Evolutionary conservation across 2,329 filamentous ascomycete species (phyloP).

Genomic region (Leptographium procerum): DNA sequence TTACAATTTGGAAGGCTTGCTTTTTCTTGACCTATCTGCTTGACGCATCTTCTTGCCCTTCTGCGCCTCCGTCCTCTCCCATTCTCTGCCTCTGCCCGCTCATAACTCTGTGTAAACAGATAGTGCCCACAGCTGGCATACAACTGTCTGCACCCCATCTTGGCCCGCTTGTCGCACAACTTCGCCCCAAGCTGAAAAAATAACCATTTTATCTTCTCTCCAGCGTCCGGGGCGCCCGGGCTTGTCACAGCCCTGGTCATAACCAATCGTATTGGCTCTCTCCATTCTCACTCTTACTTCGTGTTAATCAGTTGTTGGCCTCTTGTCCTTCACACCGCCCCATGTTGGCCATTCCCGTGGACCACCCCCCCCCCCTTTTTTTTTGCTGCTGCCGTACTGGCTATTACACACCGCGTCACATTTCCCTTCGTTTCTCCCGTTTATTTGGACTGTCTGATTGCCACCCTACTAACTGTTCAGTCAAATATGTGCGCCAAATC

Average conservation of each 20-base stretch:
- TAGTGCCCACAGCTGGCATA: background rate
- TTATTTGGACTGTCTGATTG: background rate
- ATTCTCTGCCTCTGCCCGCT: background rate
- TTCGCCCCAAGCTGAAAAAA: background rate
- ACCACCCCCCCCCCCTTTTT: background rate
- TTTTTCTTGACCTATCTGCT: background rate
- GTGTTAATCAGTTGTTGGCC: background rate
- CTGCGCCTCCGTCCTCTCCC: background rate
- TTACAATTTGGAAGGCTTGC: background rate
- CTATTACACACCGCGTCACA: background rate
- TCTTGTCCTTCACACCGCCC: constrained; percentile 8
- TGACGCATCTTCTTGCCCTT: background rate
- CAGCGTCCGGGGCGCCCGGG: background rate
- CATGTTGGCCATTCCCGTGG: constrained; percentile 4
- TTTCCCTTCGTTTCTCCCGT: background rate
- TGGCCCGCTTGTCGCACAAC: background rate
- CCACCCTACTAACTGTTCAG: background rate
- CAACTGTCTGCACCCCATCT: background rate
- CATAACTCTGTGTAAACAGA: background rate
- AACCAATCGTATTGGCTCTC: background rate
- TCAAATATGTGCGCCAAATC: background rate
- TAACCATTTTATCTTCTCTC: background rate
- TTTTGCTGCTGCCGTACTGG: background rate
- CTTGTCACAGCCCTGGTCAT: background rate
- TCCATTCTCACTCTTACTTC: background rate